Evolutionary conservation across 2,329 filamentous ascomycete genomes (phyloP).

Genomic region (Beauveria rudraprayagi): DNA sequence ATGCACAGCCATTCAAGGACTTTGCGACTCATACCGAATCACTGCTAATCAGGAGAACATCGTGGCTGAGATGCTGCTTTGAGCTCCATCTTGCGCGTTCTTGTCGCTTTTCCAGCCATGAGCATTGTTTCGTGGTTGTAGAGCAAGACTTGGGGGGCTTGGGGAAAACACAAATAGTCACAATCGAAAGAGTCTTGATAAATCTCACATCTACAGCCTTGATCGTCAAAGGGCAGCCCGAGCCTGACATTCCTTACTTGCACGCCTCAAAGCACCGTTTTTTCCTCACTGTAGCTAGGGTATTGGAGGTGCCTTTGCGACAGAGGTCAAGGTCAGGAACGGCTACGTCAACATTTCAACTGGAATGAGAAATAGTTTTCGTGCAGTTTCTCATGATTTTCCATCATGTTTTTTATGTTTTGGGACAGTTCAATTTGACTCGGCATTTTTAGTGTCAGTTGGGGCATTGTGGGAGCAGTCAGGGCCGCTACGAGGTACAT

Average conservation of each 20-base stretch:
- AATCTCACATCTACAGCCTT: no score
- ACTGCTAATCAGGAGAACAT: no score
- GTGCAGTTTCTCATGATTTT: slow-evolving; percentile 13
- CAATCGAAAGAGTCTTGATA: no score
- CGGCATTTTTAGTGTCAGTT: slow-evolving; percentile 23
- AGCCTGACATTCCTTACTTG: no score
- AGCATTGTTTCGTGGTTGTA: background rate
- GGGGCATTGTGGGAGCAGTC: slow-evolving; percentile 22
- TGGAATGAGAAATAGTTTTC: slow-evolving; percentile 10
- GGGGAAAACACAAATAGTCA: no score
- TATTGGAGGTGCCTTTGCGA: no score
- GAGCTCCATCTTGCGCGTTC: background rate
- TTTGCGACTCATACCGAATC: no score
- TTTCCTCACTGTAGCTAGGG: no score
- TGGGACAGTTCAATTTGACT: slow-evolving; percentile 30
- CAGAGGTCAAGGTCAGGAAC: slow-evolving; percentile 13
- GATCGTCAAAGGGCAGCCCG: no score
- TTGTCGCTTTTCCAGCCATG: background rate
- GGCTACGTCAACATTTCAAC: slow-evolving; percentile 21
- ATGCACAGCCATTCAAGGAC: background rate
- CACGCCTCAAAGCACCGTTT: no score
- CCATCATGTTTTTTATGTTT: slow-evolving; percentile 21
- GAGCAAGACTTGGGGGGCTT: background rate
- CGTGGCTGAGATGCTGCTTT: background rate
- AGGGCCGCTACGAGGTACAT: no score